A percentile compares a stretch with the other conserved stretches of the same genome.
These are phyloP conservation scores for Trametes sanguinea DNA, from an alignment of 768 basidiomycete species.

Conservation along the genomic window DNA sequence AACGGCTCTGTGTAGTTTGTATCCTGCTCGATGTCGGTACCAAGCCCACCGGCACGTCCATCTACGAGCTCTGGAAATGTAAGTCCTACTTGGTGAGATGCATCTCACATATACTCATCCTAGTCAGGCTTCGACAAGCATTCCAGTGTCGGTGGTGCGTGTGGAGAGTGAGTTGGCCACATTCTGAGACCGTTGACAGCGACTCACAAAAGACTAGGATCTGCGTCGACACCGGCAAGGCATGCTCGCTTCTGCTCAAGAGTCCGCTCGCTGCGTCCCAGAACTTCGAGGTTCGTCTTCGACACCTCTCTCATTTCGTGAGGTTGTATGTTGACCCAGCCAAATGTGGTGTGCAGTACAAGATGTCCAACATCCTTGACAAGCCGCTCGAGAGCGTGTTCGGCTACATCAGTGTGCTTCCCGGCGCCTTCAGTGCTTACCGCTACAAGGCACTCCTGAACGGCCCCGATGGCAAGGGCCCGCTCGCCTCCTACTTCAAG, in stretches of 20 bases:
- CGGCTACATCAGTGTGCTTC: slow-evolving; percentile 85
- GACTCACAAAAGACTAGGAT: slow-evolving; percentile 47
- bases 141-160: slow-evolving; percentile 87
- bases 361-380: slow-evolving; percentile 95
- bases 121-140: slow-evolving; percentile 73
- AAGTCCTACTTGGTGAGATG: slow-evolving; percentile 12
- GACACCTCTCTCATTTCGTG: too few species aligned
- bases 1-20: slow-evolving; percentile 57
- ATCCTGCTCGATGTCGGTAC: slow-evolving; percentile 94
- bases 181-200: not conserved
- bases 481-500: slow-evolving; percentile 91
- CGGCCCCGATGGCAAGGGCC: slow-evolving; percentile 85
- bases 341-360: slow-evolving; percentile 54
- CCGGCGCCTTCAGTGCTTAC: slow-evolving; percentile 92
- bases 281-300: slow-evolving; percentile 75
- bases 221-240: slow-evolving; percentile 78
- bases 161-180: slow-evolving; percentile 69
- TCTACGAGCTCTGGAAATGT: slow-evolving; percentile 98
- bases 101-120: not conserved
- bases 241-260: slow-evolving; percentile 66
- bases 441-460: slow-evolving; percentile 87
- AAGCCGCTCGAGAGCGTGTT: slow-evolving; percentile 94
- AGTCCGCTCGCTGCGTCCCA: slow-evolving; percentile 90
- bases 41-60: slow-evolving; percentile 90
- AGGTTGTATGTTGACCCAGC: not conserved